These are phyloP conservation scores for Neofusicoccum laricinum DNA, from an alignment of 2,329 filamentous ascomycete genomes.

Conservation along the genomic window DNA sequence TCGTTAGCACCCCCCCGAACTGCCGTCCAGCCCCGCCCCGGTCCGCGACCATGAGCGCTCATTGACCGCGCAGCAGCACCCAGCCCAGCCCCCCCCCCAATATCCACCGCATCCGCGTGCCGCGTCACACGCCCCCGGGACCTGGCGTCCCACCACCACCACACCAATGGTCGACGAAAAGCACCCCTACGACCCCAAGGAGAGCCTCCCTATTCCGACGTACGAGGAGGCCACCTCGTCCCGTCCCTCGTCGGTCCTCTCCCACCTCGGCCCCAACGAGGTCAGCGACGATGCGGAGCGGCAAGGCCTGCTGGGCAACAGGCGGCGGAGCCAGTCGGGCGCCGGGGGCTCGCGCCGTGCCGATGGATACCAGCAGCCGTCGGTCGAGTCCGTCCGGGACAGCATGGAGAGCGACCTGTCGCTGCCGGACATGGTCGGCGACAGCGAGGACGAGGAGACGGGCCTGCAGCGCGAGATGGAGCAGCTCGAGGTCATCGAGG, in stretches of 20 bases:
- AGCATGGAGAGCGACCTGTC: constrained; percentile 53
- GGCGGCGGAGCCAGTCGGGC: not conserved
- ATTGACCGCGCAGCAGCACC: constrained; percentile 7
- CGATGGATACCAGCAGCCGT: constrained; percentile 61
- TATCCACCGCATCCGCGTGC: not conserved
- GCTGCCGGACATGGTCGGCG: constrained; percentile 52
- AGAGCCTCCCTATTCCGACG: constrained; percentile 69
- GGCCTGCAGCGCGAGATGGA: constrained; percentile 77
- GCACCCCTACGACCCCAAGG: constrained; percentile 39
- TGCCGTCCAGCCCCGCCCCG: not conserved
- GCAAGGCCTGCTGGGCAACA: constrained; percentile 65
- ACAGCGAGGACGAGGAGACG: constrained; percentile 47
- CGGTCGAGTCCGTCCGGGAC: constrained; percentile 74
- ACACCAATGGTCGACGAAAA: constrained; percentile 39
- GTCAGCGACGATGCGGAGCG: constrained; percentile 70
- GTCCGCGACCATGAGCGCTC: constrained; percentile 14
- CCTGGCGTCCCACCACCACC: constrained; percentile 18
- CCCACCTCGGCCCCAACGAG: constrained; percentile 53
- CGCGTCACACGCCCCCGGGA: constrained; percentile 19
- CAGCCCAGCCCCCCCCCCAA: not conserved
- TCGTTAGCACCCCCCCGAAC: constrained; percentile 1
- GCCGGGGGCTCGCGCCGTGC: constrained; percentile 26
- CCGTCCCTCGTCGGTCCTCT: constrained; percentile 47
- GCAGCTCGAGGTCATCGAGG: constrained; percentile 55
- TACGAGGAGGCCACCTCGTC: constrained; percentile 78